A percentile compares a stretch with the other conserved stretches of the same genome.
Conservation (phyloP, 1,139 yeast genomes). For the Yamadazyma oceani region DNA sequence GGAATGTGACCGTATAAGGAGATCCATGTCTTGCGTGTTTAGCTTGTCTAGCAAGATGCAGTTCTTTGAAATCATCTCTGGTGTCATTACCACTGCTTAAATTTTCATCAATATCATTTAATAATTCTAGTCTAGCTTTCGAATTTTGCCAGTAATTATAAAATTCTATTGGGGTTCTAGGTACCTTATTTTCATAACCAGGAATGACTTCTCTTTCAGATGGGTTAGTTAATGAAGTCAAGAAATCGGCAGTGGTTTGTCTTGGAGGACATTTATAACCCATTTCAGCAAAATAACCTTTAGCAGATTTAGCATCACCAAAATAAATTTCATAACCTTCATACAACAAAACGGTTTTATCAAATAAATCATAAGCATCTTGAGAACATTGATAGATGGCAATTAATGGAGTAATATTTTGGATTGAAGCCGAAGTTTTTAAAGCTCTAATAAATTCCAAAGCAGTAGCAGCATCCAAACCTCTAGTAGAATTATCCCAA, state of each 20-base stretch:
- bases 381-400: conserved; percentile 71
- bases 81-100: conserved; percentile 14
- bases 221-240: conserved; percentile 59
- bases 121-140: conserved; percentile 39
- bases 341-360: conserved; percentile 70
- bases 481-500: conserved; percentile 83
- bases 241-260: conserved; percentile 80
- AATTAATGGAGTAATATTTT: conserved; percentile 57
- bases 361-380: conserved; percentile 63
- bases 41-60: conserved; percentile 33
- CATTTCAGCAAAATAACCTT: conserved; percentile 43
- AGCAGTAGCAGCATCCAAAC: conserved; percentile 74
- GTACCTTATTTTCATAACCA: conserved; percentile 62
- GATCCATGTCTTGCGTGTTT: conserved; percentile 24
- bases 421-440: conserved; percentile 57
- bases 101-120: conserved; percentile 32
- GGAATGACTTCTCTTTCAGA: conserved; percentile 43
- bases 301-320: conserved; percentile 56
- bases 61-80: conserved; percentile 37
- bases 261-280: conserved; percentile 66
- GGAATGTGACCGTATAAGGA: conserved; percentile 34
- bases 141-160: conserved; percentile 64
- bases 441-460: conserved; percentile 63
- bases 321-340: conserved; percentile 79
- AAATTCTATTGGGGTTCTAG: conserved; percentile 69